Base-by-base conservation (phyloP, 108 stramenopile species). In the Skeletonema potamos region DNA sequence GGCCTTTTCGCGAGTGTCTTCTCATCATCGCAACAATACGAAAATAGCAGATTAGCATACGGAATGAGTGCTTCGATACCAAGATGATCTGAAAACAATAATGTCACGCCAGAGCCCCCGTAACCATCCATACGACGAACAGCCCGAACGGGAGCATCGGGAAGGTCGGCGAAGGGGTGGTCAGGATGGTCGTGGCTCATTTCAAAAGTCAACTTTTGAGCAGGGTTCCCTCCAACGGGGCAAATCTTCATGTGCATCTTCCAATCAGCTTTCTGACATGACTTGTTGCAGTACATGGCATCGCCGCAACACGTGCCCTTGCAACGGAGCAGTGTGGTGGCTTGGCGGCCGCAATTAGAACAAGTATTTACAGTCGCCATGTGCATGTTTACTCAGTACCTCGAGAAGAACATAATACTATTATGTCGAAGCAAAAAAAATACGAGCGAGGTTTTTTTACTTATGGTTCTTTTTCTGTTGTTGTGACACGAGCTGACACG, bases 201-300 rank as follows among this genome's bases (percentile, higher is more conserved):
- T 51, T 51, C 48, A 51, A 51, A 51, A 24, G 48, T 51, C 48
- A 51, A 9, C 22, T 51, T 51, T 51, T 51, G 48, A 24, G 48
- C 22, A 1, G 46, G 6, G 13, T 60, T 41, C 34, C 17, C 63
- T 10, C 54, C 60, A 2, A 65, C 44, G n/a, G 44, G 59, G 24
- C 68, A 68, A 24, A 68, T 63, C 61, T 65, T 65, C 33, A 65
- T 71, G 70, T 71, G 70, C 44, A 29, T 60, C 20, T 24, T 44
- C 70, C 70, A 71, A 17, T 71, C 70, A 29, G 46, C 28, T 36
- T 71, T 71, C 26, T 71, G 70, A 28, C 70, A 71, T 0, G 63
- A 28, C 62, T 27, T 65, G 62, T 64, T 65, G 15, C 70, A 71
- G 26, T 71, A 71, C 26, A 37, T 12, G 36, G 34, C 61, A 12